Evolutionary conservation across 164 flowering plant species (phyloP).

Genomic region (Annona cherimola): DNA sequence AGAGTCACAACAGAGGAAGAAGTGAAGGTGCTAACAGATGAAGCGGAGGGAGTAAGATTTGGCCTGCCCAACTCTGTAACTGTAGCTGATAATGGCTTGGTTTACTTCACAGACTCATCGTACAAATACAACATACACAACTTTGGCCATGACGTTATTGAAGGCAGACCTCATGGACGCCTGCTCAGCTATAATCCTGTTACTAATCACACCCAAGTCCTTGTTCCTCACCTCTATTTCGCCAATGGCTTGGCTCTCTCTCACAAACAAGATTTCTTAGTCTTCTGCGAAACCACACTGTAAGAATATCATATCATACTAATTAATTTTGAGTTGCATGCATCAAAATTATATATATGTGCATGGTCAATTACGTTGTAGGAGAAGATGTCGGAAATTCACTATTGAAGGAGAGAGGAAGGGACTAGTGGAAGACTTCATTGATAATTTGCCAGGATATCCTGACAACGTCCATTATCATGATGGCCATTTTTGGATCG

Average conservation of each 20-base stretch:
- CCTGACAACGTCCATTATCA: constrained; percentile 71
- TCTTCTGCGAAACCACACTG: constrained; percentile 77
- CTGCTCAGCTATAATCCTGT: constrained; percentile 63
- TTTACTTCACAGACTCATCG: constrained; percentile 85
- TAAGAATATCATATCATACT: constrained; percentile 19
- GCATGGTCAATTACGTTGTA: constrained; percentile 20
- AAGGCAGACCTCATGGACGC: constrained; percentile 75
- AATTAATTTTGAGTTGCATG: no score
- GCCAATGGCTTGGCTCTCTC: constrained; percentile 82
- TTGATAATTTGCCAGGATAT: constrained; percentile 48
- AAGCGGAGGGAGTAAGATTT: constrained; percentile 63
- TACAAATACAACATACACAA: constrained; percentile 40
- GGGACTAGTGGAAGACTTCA: constrained; percentile 51
- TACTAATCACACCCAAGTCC: constrained; percentile 43
- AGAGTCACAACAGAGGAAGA: constrained; percentile 40
- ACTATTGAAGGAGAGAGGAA: constrained; percentile 45
- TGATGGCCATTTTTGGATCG: constrained; percentile 70
- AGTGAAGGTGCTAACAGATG: constrained; percentile 46
- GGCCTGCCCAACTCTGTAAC: constrained; percentile 59
- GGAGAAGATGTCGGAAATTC: constrained; percentile 64
- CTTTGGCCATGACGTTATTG: constrained; percentile 36
- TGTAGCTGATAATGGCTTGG: constrained; percentile 49
- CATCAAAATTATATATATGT: background rate
- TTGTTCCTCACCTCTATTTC: constrained; percentile 59
- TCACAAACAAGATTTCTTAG: constrained; percentile 41